Evolutionary conservation across 805 yeast genomes (phyloP).

Genomic region (Kazachstania psychrophila): DNA sequence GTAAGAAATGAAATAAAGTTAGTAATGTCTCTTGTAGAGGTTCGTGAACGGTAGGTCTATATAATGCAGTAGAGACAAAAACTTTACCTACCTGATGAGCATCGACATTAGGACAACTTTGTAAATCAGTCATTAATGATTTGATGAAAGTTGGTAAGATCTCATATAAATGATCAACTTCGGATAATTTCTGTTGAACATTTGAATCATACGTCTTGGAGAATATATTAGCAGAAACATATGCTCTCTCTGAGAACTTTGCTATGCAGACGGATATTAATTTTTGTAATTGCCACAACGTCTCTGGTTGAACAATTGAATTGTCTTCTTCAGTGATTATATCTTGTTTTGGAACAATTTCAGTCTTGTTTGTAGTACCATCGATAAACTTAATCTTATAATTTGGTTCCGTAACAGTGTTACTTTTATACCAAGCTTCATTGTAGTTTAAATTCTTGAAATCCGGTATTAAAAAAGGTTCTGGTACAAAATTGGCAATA

Average conservation of each 20-base stretch:
- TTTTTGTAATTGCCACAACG: conserved; percentile 25
- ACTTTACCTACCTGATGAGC: conserved; percentile 10
- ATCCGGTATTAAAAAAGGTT: conserved; percentile 17
- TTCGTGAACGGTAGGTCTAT: conserved; percentile 14
- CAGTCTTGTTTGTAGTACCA: not conserved
- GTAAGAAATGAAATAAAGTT: conserved; percentile 26
- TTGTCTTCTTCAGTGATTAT: too few relatives aligned
- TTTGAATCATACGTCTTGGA: conserved; percentile 16
- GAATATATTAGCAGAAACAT: conserved; percentile 16
- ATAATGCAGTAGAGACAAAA: conserved; percentile 25
- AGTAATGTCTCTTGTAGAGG: conserved; percentile 18
- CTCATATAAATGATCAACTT: conserved; percentile 25
- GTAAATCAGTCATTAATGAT: conserved; percentile 16
- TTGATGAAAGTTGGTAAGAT: conserved; percentile 24
- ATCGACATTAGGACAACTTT: conserved; percentile 14
- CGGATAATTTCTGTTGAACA: conserved; percentile 12
- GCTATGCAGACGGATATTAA: conserved; percentile 18
- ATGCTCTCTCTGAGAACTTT: conserved; percentile 17
- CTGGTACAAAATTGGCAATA: conserved; percentile 20
- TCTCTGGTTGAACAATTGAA: conserved; percentile 16
- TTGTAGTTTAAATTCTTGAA: conserved; percentile 19
- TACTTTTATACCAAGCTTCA: conserved; percentile 22
- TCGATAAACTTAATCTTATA: not conserved
- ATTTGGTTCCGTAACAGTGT: not conserved
- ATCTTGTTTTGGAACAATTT: too few relatives aligned